phyloP scores from a whole-genome alignment of 106 monocot genomes.

The Iris macrosiphon region DNA sequence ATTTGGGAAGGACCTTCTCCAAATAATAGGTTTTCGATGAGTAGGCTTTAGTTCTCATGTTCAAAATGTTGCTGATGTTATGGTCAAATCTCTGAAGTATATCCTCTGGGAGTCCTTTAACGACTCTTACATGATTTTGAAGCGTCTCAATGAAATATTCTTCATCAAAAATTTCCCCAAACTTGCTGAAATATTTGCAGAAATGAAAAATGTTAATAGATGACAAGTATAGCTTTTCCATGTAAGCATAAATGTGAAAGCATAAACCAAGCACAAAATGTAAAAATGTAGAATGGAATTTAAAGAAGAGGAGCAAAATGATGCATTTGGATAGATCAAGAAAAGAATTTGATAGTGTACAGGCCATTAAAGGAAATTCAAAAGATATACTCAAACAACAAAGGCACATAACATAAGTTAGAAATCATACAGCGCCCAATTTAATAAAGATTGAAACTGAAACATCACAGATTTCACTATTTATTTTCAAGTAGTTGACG shows the following conservation, averaged over 20 bases:
- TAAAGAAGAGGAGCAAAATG: too few relatives aligned
- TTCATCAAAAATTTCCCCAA: conserved; percentile 96
- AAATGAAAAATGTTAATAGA: conserved; percentile 3
- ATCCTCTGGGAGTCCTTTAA: conserved; percentile 74
- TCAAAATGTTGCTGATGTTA: conserved; percentile 86
- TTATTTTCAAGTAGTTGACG: too few relatives aligned
- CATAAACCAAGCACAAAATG: too few relatives aligned
- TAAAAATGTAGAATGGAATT: too few relatives aligned
- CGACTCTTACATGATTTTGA: conserved; percentile 65
- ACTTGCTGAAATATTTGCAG: conserved; percentile 65
- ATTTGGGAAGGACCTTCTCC: conserved; percentile 84
- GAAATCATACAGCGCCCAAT: too few relatives aligned
- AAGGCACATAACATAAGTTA: too few relatives aligned
- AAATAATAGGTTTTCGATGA: conserved; percentile 64
- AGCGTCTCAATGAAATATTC: conserved; percentile 81
- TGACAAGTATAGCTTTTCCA: not conserved
- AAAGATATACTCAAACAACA: too few relatives aligned
- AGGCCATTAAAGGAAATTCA: too few relatives aligned
- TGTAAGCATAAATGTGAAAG: not conserved
- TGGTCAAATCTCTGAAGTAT: conserved; percentile 67
- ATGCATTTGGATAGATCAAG: too few relatives aligned
- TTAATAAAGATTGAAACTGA: too few relatives aligned
- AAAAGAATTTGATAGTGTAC: too few relatives aligned
- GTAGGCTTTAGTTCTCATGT: conserved; percentile 87
- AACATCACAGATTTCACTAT: too few relatives aligned